Evolutionary conservation across 768 basidiomycete species (phyloP).

Genomic region (Tricholoma sp.): DNA sequence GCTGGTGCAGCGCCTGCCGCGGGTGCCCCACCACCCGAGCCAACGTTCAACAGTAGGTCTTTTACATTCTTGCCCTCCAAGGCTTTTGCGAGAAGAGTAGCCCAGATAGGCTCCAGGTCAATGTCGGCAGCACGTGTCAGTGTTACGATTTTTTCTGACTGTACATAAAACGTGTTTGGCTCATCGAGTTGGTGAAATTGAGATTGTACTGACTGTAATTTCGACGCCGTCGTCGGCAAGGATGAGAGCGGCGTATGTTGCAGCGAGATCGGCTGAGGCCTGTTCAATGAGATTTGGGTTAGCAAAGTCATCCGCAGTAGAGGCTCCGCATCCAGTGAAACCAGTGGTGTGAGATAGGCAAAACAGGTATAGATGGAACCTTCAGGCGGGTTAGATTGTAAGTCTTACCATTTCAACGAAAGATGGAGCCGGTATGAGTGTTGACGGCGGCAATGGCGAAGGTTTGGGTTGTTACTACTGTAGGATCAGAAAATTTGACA

Average conservation of each 20-base stretch:
- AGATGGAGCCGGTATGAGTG: constrained; percentile 9
- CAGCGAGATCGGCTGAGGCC: constrained; percentile 74
- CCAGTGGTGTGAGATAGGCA: neutral
- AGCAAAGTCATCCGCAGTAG: constrained; percentile 11
- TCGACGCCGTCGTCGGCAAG: constrained; percentile 96
- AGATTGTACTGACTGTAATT: constrained; percentile 75
- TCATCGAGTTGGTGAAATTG: neutral
- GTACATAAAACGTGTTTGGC: constrained; percentile 23
- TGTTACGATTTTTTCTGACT: constrained; percentile 92
- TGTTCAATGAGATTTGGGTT: constrained; percentile 11
- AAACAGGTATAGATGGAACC: constrained; percentile 3
- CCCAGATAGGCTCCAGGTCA: constrained; percentile 97
- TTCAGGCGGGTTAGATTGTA: neutral
- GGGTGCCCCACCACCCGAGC: constrained; percentile 85
- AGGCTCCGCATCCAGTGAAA: constrained; percentile 15
- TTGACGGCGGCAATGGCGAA: constrained; percentile 7
- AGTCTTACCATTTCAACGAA: constrained; percentile 17
- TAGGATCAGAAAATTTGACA: neutral
- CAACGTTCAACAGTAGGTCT: constrained; percentile 92
- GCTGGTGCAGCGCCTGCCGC: constrained; percentile 49
- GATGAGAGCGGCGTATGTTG: constrained; percentile 96
- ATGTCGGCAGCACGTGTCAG: constrained; percentile 78
- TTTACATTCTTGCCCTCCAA: constrained; percentile 98
- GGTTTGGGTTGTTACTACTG: neutral
- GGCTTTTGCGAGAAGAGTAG: constrained; percentile 92